Evolutionary conservation across 2,329 filamentous ascomycete genomes (phyloP), one percentile per base, ranked within the genome.

Genomic region (Hypoxylon sp.): DNA sequence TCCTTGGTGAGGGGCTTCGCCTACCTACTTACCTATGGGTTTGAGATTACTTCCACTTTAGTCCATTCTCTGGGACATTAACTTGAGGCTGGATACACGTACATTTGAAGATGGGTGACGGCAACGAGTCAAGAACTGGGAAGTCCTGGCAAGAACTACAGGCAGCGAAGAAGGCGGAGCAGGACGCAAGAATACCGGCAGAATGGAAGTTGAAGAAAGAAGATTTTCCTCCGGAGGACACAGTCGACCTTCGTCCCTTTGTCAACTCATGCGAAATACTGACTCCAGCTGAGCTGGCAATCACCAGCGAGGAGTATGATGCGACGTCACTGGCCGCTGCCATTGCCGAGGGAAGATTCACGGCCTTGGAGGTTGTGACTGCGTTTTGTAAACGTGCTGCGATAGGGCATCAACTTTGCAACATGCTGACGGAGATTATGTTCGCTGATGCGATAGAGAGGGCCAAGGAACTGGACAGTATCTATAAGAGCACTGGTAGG

Each of bases 351-450:
- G 73, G 61, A 18, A 67, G 64, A 24, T 65, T 71, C 52, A 71
- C 73, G 0, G 66, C 71, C n/a, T 30, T 70, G 11, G 69, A 71
- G 32, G 72, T 74, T 11, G 69, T 70, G n/a, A 73, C 53, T 7
- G 83, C 82, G 0, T 85, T 85, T 63, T 82, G 82, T 56, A 85
- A 84, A 67, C 77, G 82, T 14, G 81, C 82, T 2, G 80, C 82
- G 1, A 78, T 85, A 18, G 80, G 81, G 0, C 81, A 84, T 38
- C 83, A 85, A 64, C 75, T 82, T 8, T 69, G 65, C 28, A 70
- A 71, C 48, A 69, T 70, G 60, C 26, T 81, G 8, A 81, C 80
- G 2, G 80, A 83, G 67, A 79, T 81, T 12, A 74, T 80, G 68
- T 81, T 82, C 61, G 75, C 78, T 3, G 74, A 78, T 38, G 80